phyloP scores from a whole-genome alignment of 192 early-diverging fungal genomes.

The Backusella morwellensis region DNA sequence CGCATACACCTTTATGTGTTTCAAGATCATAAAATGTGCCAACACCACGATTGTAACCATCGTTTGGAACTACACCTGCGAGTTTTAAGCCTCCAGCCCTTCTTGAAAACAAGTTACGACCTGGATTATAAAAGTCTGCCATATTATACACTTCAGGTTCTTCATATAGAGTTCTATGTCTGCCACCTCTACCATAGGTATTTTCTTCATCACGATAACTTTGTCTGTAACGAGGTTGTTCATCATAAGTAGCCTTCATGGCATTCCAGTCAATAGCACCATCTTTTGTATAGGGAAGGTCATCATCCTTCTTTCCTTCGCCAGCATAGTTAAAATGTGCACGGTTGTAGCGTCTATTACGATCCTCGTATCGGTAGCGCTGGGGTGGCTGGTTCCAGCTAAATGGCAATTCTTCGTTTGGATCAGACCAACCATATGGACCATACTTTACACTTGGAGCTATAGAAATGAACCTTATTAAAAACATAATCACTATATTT shows the following conservation, averaged over 20 bases:
- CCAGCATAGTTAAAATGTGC: background rate
- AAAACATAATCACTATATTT: background rate
- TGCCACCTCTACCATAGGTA: background rate
- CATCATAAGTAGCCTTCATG: background rate
- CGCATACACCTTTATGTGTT: slow-evolving; percentile 9
- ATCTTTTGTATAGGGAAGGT: background rate
- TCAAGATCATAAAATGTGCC: slow-evolving; percentile 20
- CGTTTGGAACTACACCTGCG: background rate
- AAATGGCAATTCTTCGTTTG: background rate
- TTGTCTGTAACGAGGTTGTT: background rate
- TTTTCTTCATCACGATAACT: background rate
- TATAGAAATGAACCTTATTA: background rate
- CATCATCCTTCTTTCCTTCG: background rate
- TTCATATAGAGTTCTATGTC: background rate
- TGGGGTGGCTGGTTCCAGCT: background rate
- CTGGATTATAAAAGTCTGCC: background rate
- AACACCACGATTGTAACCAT: background rate
- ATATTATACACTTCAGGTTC: background rate
- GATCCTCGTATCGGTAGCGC: background rate
- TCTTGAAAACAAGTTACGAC: background rate
- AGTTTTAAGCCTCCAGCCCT: background rate
- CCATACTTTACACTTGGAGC: background rate
- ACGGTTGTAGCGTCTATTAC: background rate
- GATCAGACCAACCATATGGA: background rate
- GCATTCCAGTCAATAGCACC: background rate